Evolutionary conservation across 177 flowering plant species (phyloP).

Genomic region (Tripterygium wilfordii): DNA sequence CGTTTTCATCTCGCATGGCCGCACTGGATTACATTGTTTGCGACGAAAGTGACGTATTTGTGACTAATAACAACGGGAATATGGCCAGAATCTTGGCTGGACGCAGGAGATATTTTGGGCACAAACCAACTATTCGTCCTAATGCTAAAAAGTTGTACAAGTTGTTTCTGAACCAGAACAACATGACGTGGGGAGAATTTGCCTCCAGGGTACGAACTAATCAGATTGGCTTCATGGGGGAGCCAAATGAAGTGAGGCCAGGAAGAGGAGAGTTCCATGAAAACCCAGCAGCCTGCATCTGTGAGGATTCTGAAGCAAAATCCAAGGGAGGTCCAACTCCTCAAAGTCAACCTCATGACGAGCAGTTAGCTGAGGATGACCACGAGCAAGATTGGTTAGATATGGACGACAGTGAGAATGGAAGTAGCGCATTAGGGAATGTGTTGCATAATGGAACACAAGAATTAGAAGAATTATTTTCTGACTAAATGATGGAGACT

Average conservation of each 20-base stretch:
- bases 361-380: constrained; percentile 45
- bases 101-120: constrained; percentile 97
- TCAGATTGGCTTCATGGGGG: constrained; percentile 93
- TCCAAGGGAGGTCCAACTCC: constrained; percentile 7
- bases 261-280: constrained; percentile 97
- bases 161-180: constrained; percentile 46
- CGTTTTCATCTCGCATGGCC: constrained; percentile 53
- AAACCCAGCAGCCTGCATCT: constrained; percentile 87
- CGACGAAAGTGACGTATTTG: constrained; percentile 48
- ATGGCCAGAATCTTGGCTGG: constrained; percentile 98
- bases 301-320: constrained; percentile 42
- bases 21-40: constrained; percentile 48
- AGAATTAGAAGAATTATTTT: constrained; percentile 67
- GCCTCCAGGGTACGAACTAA: constrained; percentile 52
- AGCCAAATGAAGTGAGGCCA: constrained; percentile 78
- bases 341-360: constrained; percentile 19
- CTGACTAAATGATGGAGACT: constrained; percentile 38
- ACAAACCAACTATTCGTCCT: constrained; percentile 92
- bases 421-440: constrained; percentile 15
- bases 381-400: constrained; percentile 50
- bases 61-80: constrained; percentile 95
- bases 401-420: constrained; percentile 44
- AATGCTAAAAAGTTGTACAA: constrained; percentile 72
- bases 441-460: constrained; percentile 26
- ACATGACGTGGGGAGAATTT: constrained; percentile 87